Conservation (phyloP, 345 rosid genomes). For the Linum tenue region DNA sequence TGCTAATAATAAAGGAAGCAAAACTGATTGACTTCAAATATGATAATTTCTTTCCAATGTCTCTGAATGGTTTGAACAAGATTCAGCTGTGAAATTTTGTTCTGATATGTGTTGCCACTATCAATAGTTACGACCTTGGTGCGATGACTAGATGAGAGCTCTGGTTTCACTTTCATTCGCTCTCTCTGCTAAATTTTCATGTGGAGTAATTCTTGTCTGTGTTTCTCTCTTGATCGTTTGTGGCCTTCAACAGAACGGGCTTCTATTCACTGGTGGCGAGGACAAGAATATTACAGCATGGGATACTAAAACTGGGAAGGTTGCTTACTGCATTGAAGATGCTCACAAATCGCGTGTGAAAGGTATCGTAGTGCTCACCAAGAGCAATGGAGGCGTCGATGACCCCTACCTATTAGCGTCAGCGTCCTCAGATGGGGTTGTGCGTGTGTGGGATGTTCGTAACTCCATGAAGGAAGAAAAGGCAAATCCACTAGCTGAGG, state of each 20-base stretch:
- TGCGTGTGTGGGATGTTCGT: constrained; percentile 91
- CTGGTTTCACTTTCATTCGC: not conserved
- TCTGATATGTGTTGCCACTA: not conserved
- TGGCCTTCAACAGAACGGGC: constrained; percentile 44
- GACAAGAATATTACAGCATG: constrained; percentile 74
- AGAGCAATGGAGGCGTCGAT: constrained; percentile 35
- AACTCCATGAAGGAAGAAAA: constrained; percentile 47
- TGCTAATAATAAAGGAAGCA: too few species aligned
- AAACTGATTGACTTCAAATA: too few species aligned
- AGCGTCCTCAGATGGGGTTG: constrained; percentile 85
- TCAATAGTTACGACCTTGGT: not conserved
- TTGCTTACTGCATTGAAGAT: constrained; percentile 60
- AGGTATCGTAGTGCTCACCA: constrained; percentile 65
- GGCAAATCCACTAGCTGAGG: constrained; percentile 69
- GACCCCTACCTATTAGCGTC: constrained; percentile 70
- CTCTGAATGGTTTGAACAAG: too few species aligned
- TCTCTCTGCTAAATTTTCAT: not conserved
- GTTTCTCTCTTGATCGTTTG: not conserved
- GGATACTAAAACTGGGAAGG: constrained; percentile 76
- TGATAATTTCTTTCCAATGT: too few species aligned
- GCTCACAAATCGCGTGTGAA: constrained; percentile 84
- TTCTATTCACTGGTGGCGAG: constrained; percentile 83
- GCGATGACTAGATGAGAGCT: not conserved
- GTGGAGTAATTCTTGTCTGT: not conserved
- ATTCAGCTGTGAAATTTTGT: not conserved